A percentile compares a stretch with the other conserved stretches of the same genome.
phyloP scores from a whole-genome alignment of 768 basidiomycete species.

The Termitomyces sp. region DNA sequence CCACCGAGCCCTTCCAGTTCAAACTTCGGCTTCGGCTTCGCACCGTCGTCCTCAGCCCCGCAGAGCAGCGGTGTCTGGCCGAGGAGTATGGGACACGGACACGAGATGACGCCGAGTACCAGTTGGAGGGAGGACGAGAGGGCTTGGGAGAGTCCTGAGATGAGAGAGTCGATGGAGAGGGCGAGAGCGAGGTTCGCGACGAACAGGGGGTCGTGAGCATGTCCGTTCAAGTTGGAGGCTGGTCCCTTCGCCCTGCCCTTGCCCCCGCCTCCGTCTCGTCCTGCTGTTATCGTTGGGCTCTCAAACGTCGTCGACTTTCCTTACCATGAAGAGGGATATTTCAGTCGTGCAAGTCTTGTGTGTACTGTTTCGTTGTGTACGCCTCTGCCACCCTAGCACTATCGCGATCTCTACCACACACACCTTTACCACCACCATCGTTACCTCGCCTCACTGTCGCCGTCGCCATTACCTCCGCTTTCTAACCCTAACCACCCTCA shows the following conservation, averaged over 20 bases:
- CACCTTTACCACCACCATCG: neutral
- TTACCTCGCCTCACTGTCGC: too few species aligned
- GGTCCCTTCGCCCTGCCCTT: neutral
- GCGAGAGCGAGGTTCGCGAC: conserved; percentile 33
- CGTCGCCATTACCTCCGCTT: neutral
- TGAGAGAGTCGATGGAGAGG: conserved; percentile 69
- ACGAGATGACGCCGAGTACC: conserved; percentile 24
- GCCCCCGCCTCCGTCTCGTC: neutral
- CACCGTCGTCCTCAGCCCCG: conserved; percentile 12
- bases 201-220: neutral
- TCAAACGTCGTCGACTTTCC: neutral
- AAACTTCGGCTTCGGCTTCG: conserved; percentile 5
- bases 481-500: too few species aligned
- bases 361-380: too few species aligned
- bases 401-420: too few species aligned
- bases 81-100: conserved; percentile 22
- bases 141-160: conserved; percentile 61
- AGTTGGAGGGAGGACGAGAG: conserved; percentile 44
- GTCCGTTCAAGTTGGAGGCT: neutral
- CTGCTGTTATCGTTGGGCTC: neutral
- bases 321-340: neutral
- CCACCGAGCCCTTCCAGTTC: conserved; percentile 20
- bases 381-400: neutral
- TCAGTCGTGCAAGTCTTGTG: neutral
- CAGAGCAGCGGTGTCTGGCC: conserved; percentile 17